These are phyloP conservation scores for Rubus parviflorus DNA, from an alignment of 306 rosid species.

Conservation along the genomic window DNA sequence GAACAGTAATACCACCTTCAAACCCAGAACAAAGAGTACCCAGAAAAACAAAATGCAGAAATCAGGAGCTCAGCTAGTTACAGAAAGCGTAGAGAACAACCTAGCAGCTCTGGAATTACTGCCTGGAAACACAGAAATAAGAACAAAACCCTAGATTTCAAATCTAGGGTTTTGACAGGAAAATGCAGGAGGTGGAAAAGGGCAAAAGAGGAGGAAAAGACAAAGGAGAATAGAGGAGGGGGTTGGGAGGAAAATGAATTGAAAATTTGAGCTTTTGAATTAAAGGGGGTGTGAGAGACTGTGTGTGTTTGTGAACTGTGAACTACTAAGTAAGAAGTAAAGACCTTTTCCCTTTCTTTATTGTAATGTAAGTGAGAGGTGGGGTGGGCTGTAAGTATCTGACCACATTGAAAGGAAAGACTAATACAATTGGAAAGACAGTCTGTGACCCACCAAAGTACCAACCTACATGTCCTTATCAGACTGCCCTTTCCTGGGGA, in stretches of 20 bases:
- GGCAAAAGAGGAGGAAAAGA: constrained; percentile 21
- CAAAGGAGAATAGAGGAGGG: constrained; percentile 12
- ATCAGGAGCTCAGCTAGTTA: constrained; percentile 28
- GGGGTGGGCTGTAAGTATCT: constrained; percentile 29
- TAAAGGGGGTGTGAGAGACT: constrained; percentile 28
- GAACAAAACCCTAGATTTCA: constrained; percentile 78
- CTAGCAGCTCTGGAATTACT: constrained; percentile 24
- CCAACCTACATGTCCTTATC: constrained; percentile 38
- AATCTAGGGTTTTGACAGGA: constrained; percentile 75
- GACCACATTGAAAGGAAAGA: constrained; percentile 25
- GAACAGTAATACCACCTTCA: constrained; percentile 27
- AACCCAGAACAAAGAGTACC: constrained; percentile 23
- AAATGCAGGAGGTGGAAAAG: constrained; percentile 52
- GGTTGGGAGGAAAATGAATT: constrained; percentile 30
- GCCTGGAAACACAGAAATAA: constrained; percentile 29
- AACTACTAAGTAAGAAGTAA: constrained; percentile 13
- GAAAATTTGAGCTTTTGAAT: constrained; percentile 48
- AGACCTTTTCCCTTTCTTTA: constrained; percentile 15
- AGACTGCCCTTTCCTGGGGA: constrained; percentile 24
- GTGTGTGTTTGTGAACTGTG: constrained; percentile 35
- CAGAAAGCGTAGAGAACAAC: constrained; percentile 19
- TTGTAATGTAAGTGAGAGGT: constrained; percentile 15
- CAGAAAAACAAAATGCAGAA: constrained; percentile 43
- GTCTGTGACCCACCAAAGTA: constrained; percentile 38
- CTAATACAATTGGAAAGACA: constrained; percentile 25